Evolutionary conservation across 495 filamentous ascomycete species (phyloP).

Genomic region (Penicillium simplicissimum): DNA sequence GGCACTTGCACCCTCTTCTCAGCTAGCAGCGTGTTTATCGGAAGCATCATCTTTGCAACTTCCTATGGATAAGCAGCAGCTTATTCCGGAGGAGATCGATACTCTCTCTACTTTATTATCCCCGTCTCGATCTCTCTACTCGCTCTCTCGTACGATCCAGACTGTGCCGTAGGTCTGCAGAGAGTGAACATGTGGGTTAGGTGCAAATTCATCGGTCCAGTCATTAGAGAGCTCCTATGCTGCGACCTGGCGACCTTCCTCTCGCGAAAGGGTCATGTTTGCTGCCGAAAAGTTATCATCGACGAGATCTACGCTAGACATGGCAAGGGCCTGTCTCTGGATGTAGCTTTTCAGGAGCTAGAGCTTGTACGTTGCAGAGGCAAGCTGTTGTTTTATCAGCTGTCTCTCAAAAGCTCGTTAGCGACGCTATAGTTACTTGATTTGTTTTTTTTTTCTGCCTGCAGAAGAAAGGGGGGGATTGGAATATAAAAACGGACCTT

Average conservation of each 20-base stretch:
- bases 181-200: not conserved
- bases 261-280: not conserved
- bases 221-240: not conserved
- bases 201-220: not conserved
- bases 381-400: not conserved
- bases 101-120: not conserved
- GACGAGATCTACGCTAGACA: not conserved
- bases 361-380: not conserved
- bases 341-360: not conserved
- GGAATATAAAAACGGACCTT: not conserved
- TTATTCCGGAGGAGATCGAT: not conserved
- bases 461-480: not conserved
- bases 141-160: not conserved
- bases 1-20: not conserved
- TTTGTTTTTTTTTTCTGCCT: not conserved
- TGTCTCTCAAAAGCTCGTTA: not conserved
- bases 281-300: not conserved
- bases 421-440: not conserved
- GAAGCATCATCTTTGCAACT: not conserved
- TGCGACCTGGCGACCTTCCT: not conserved
- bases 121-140: not conserved
- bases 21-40: not conserved
- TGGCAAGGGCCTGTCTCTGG: not conserved
- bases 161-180: not conserved
- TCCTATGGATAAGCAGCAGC: not conserved